Base-by-base conservation (phyloP, 306 rosid genomes). In the Gleditsia sinensis region DNA sequence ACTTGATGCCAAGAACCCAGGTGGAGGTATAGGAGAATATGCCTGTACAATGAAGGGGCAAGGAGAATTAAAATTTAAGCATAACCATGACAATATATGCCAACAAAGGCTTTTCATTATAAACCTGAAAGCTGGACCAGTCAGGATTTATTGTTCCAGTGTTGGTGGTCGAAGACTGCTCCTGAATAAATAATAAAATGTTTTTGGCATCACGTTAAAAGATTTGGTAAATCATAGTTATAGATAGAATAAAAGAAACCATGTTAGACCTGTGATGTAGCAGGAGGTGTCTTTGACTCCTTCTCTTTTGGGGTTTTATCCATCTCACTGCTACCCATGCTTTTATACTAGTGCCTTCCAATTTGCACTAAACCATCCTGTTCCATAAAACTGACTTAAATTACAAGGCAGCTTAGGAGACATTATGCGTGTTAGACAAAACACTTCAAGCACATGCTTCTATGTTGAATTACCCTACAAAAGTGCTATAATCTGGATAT, bases 21-120 rank as follows among this genome's bases (percentile, higher is more conserved):
- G 99, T 6, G 98, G 96, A 72, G 99, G 99, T 25, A 94, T 82
- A 23, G 95, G 92, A 86, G 99, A 90, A 79, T 92, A 94, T 36
- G 99, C 91, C 97, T 94, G 88, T 5, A 40, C 16, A 79, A 53
- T 33, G 51, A 54, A 64, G 19, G 48, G 46, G 69, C 36, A 17
- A 55, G 5, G 48, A 50, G 39, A 67, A 67, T 58, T 63, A 78
- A 72, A 83, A 76, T 78, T 69, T 59, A 79, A 70, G 49, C 70
- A 43, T 59, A 71, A 75, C 58, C 19, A 55, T 40, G 61, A 55
- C 9, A 61, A 14, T 12, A 19, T 56, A 37, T 53, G 34, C 40
- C 30, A 79, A 54, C 39, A 61, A 71, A 5, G 56, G 67, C 24
- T 54, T 78, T 43, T 69, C 46, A 21, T 48, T 14, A 30, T 75